phyloP scores from a whole-genome alignment of 2,329 filamentous ascomycete genomes.

The Metarhizium anisopliae region DNA sequence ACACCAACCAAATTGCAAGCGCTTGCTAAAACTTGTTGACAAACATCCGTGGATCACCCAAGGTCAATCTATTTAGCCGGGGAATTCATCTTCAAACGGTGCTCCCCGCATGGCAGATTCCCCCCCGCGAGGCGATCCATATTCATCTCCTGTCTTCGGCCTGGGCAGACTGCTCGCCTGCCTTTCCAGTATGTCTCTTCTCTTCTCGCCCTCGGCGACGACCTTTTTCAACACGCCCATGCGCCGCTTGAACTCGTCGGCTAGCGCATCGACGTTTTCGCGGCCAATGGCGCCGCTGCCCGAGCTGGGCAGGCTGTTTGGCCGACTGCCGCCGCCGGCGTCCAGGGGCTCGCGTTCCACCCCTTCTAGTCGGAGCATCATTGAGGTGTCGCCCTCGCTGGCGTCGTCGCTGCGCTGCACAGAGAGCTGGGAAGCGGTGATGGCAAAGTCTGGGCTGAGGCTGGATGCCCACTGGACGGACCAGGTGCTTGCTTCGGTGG shows the following conservation, averaged over 20 bases:
- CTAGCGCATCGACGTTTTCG: constrained; percentile 41
- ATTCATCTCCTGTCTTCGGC: background rate
- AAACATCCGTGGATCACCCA: background rate
- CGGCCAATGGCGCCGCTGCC: constrained; percentile 22
- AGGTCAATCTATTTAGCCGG: background rate
- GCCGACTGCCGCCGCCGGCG: constrained; percentile 5
- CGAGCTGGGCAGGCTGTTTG: constrained; percentile 17
- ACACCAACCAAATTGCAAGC: background rate
- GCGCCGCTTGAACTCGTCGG: constrained; percentile 48
- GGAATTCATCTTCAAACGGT: background rate
- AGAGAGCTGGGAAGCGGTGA: constrained; percentile 35
- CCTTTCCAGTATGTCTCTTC: constrained; percentile 22
- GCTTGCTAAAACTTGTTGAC: background rate
- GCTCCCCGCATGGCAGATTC: background rate
- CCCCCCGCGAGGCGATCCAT: background rate
- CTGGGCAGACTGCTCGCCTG: background rate
- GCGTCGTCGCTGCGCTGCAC: constrained; percentile 28
- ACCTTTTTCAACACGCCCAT: constrained; percentile 47
- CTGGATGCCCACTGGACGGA: constrained; percentile 61
- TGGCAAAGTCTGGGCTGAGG: constrained; percentile 64
- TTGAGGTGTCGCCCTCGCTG: constrained; percentile 13
- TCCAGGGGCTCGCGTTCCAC: constrained; percentile 28
- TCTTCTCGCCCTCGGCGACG: constrained; percentile 40
- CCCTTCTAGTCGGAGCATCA: constrained; percentile 28
- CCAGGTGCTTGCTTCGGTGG: constrained; percentile 27